Evolutionary conservation across 73 alveolate genomes (phyloP), one percentile per base, ranked within the genome.

Genomic region (Effrenium voratum): DNA sequence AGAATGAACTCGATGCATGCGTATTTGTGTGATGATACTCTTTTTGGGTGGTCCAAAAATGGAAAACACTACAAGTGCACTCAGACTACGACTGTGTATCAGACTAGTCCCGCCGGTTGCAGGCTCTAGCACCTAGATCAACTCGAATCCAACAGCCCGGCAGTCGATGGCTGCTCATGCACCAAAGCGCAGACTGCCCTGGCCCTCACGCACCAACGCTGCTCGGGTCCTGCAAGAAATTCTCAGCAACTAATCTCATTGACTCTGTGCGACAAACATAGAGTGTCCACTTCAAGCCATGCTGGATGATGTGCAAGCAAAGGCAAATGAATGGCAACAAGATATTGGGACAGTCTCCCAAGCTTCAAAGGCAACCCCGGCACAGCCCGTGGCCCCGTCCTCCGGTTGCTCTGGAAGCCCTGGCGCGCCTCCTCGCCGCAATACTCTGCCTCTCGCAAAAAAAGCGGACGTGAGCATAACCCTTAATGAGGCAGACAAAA

Each of bases 141-240:
- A n/a, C n/a, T n/a, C n/a, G n/a, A n/a, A n/a, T n/a, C n/a, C n/a
- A n/a, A n/a, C n/a, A n/a, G n/a, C n/a, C n/a, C n/a, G n/a, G n/a
- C n/a, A n/a, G n/a, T n/a, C n/a, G n/a, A n/a, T n/a, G n/a, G n/a
- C n/a, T n/a, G n/a, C n/a, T n/a, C n/a, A n/a, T n/a, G n/a, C 97
- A 68, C 97, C 97, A 49, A 90, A 34, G 45, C 87, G 86, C 5
- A 90, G 36, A 43, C 73, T 32, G 76, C 97, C 97, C 16, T 90
- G 45, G 75, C 66, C 88, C 24, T 90, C 97, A 4, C 87, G 85
- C 76, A 90, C 83, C 97, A 90, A 38, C 55, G 97, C 97, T 3
- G 82, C 88, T 28, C 97, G 87, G 8, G 97, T 90, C 79, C 97
- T 87, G 95, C 34, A 28, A 24, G 34, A 10, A 32, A 10, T 34